Percentiles rank a stretch among this genome's conserved stretches.
Evolutionary conservation across 208 protist genomes (phyloP).

Genomic region (Angomonas ambiguus): DNA sequence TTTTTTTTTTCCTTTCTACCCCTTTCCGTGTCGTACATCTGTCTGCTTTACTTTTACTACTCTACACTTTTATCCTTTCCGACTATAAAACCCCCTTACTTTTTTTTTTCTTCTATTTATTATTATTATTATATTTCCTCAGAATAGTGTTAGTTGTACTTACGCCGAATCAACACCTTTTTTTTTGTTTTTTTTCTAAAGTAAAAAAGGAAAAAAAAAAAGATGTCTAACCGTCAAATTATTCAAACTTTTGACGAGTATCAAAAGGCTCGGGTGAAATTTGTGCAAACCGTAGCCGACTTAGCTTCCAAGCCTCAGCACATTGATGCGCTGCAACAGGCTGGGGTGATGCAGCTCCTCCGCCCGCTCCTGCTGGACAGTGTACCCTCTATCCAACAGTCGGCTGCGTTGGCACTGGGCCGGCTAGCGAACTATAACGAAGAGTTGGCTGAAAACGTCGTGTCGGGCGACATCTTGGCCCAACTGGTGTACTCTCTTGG

Average conservation of each 20-base stretch:
- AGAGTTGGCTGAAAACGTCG: conserved; percentile 96
- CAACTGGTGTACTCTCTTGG: conserved; percentile 97
- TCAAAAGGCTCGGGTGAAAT: conserved; percentile 94
- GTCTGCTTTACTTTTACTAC: background rate
- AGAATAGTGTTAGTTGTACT: conserved; percentile 16
- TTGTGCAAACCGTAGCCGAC: conserved; percentile 96
- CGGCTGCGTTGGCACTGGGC: conserved; percentile 97
- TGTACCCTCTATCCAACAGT: conserved; percentile 97
- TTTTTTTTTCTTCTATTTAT: conserved; percentile 17
- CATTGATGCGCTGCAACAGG: conserved; percentile 95
- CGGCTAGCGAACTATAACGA: conserved; percentile 97
- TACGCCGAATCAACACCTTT: background rate
- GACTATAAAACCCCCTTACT: background rate
- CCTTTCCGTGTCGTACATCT: too few species aligned
- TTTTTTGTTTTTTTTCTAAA: background rate
- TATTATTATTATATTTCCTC: conserved; percentile 15
- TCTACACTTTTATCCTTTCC: background rate
- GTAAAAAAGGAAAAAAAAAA: conserved; percentile 1
- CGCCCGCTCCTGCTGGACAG: conserved; percentile 96
- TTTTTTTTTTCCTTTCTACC: conserved; percentile 6
- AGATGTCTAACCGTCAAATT: conserved; percentile 88
- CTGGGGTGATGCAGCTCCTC: conserved; percentile 96
- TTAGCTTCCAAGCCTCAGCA: conserved; percentile 95
- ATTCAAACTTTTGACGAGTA: conserved; percentile 97
- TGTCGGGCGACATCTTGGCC: conserved; percentile 96